Evolutionary conservation across 2,329 filamentous ascomycete species (phyloP), one percentile per base, ranked within the genome.

Genomic region (Aspergillus felis): DNA sequence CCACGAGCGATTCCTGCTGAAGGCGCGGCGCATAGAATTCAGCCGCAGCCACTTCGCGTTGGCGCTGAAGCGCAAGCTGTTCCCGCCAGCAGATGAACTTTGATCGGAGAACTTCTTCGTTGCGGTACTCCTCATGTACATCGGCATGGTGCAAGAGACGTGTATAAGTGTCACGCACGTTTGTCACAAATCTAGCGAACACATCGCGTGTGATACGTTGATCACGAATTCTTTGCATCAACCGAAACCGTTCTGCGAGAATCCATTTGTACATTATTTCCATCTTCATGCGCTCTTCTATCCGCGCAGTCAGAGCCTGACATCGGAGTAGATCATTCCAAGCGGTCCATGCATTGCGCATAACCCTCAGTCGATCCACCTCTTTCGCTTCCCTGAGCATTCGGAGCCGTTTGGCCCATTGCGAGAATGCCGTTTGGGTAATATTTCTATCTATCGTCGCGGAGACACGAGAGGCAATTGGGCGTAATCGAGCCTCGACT

Each of bases 261-360:
- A 82, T 78, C 85, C 84, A 87, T 68, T 79, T 84, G 68, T 86
- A 86, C 59, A 88, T 74, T 6, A 76, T 71, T 64, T 87, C 80
- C 29, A 82, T 71, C 46, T 83, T 73, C 44, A 86, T 62, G 3
- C 85, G 79, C 60, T 83, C 79, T 60, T 86, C 78, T 50, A 86
- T 82, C 14, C 78, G 80, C 22, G 78, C 73, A 51, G 71, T 73
- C 1, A 87, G 70, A 17, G 79, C 79, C 62, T 80, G 76, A 59
- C 78, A 80, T 20, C 85, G 82, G 17, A 87, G 75, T 17, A 75
- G 74, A 64, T 87, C 83, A 61, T 87, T 87, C 86, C 86, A 88
- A 10, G 76, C 74, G 1, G 80, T 85, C 76, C 82, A 85, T 3
- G 82, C 77, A 66, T 84, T 84, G 51, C 79, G 80, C 51, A 86